Evolutionary conservation across 192 early-diverging fungal genomes (phyloP), one percentile per base, ranked within the genome.

Genomic region (Umbelopsis sp.): DNA sequence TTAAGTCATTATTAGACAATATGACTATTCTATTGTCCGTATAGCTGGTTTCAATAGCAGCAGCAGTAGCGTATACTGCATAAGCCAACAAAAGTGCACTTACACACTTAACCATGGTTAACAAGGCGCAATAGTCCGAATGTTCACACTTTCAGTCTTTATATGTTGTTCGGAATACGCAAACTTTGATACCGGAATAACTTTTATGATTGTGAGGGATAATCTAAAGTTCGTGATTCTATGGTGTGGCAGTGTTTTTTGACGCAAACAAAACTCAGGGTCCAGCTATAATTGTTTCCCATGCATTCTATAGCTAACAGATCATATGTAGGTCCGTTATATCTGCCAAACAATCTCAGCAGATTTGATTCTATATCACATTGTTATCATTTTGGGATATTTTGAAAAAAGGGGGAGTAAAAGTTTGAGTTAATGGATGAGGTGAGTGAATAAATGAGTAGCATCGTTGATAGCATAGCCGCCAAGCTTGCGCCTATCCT

Each of bases 1-100:
- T 29, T 54, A 54, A 20, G 52, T 54, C 52, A 54, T 54, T 54
- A 54, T 54, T 54, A 54, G 52, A 54, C 26, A 54, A 54, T 54
- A 54, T 54, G 52, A 54, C 52, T 54, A 54, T 29, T 54, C 52
- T 54, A 54, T 29, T 54, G 52, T 54, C 52, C 52, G 52, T 8
- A 54, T 54, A 54, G 52, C 52, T 54, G 52, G 52, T 29, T 54
- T 54, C 21, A 54, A 54, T 20, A 54, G 52, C 8, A 7, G 21
- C 26, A 21, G 52, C 52, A 54, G 52, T 54, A 29, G 52, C 26
- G 52, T 54, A 54, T 54, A 54, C 52, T 25, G 26, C 52, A 20
- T 54, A 54, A 54, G 52, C 52, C 8, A 54, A 54, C 52, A 54
- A 54, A 54, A 54, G 52, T 54, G 52, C 52, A 29, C 52, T 29